Percentiles rank a stretch among this genome's conserved stretches.
Evolutionary conservation across 352 stramenopile genomes (phyloP).

Genomic region (Pythium apleroticum): DNA sequence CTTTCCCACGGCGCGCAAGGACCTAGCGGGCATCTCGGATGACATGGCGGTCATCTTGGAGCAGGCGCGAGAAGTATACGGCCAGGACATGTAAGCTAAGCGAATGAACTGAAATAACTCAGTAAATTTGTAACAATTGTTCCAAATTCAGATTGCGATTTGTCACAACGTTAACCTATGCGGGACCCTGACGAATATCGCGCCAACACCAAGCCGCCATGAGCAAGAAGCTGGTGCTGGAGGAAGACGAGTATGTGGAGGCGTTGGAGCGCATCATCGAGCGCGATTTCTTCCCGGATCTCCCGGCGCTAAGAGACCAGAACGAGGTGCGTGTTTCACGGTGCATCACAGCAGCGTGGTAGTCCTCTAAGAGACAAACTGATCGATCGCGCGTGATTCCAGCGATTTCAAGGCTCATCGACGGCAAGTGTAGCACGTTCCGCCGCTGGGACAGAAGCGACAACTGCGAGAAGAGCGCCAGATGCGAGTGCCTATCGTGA

Average conservation of each 20-base stretch:
- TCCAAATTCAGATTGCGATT: background rate
- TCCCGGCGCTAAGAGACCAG: conserved; percentile 55
- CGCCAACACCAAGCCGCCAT: conserved; percentile 1
- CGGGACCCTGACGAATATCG: conserved; percentile 9
- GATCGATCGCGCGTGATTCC: no score
- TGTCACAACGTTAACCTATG: conserved; percentile 14
- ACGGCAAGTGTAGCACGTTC: background rate
- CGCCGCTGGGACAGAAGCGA: background rate
- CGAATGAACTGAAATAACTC: background rate
- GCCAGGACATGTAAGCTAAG: conserved; percentile 23
- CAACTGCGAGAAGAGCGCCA: background rate
- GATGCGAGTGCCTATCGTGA: background rate
- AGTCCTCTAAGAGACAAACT: background rate
- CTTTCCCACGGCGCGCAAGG: conserved; percentile 15
- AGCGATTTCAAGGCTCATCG: conserved; percentile 5
- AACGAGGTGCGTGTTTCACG: conserved; percentile 34
- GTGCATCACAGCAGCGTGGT: background rate
- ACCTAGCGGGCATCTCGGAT: conserved; percentile 30
- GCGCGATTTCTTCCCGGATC: conserved; percentile 86
- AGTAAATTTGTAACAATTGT: conserved; percentile 14
- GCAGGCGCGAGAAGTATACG: conserved; percentile 40
- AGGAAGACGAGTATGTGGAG: conserved; percentile 82
- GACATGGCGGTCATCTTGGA: conserved; percentile 41
- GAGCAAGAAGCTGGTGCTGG: conserved; percentile 62
- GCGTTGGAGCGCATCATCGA: conserved; percentile 78